A percentile compares a stretch with the other conserved stretches of the same genome.
Conservation (phyloP, 306 rosid species). For the Prunus mira region DNA sequence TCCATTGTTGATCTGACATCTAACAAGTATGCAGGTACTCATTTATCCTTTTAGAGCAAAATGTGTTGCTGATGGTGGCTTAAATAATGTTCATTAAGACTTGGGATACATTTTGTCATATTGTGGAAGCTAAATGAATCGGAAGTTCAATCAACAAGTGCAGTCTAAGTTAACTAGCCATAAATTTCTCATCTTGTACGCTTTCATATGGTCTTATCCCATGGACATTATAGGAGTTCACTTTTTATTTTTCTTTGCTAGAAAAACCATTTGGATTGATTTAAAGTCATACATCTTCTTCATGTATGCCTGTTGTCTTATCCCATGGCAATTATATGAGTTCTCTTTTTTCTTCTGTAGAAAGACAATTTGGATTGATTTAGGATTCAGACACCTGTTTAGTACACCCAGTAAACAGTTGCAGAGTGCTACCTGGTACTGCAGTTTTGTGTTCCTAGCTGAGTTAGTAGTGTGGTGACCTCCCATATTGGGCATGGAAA, state of each 20-base stretch:
- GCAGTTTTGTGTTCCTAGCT: background rate
- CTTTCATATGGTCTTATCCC: background rate
- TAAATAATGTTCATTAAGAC: background rate
- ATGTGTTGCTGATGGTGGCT: too few relatives aligned
- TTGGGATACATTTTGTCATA: background rate
- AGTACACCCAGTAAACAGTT: background rate
- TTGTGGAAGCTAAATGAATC: background rate
- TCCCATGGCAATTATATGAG: background rate
- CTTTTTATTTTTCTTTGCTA: background rate
- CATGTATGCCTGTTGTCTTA: background rate
- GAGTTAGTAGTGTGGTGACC: background rate
- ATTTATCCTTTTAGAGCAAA: too few relatives aligned
- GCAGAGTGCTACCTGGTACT: background rate
- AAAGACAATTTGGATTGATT: background rate
- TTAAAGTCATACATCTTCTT: background rate
- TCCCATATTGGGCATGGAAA: background rate
- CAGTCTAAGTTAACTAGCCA: background rate
- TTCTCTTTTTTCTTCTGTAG: background rate
- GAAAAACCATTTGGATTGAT: background rate
- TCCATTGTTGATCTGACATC: constrained; percentile 92
- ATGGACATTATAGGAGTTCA: background rate
- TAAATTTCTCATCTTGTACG: background rate
- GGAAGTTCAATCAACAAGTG: background rate
- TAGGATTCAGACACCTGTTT: background rate
- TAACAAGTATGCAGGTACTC: constrained; percentile 94